Evolutionary conservation across 371 early-diverging fungal species (phyloP).

Genomic region (Syncephalis plumigaleata): DNA sequence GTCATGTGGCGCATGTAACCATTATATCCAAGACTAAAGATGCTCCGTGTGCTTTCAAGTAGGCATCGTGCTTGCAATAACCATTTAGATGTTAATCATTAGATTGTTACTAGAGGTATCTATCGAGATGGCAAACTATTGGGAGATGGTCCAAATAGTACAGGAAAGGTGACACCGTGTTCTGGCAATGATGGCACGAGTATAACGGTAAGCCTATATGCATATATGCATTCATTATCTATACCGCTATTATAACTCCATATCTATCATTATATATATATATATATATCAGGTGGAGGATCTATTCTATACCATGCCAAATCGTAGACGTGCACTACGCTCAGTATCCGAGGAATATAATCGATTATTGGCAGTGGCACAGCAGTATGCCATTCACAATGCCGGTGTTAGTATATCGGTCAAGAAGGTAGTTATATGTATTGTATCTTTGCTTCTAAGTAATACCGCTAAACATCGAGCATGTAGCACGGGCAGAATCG

Average conservation of each 20-base stretch:
- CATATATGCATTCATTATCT: neutral
- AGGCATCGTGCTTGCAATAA: neutral
- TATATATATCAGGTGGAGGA: slow-evolving; percentile 53
- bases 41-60: slow-evolving; percentile 69
- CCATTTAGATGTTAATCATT: neutral
- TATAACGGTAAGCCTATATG: slow-evolving; percentile 39
- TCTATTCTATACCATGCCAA: slow-evolving; percentile 79
- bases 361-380: slow-evolving; percentile 69
- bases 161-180: slow-evolving; percentile 66
- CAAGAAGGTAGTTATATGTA: slow-evolving; percentile 38
- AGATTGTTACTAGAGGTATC: slow-evolving; percentile 29
- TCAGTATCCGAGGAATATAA: slow-evolving; percentile 73
- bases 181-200: slow-evolving; percentile 89
- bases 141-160: slow-evolving; percentile 45
- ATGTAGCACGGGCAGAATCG: slow-evolving; percentile 38
- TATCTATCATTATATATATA: neutral
- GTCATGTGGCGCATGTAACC: slow-evolving; percentile 77
- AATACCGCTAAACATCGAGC: neutral
- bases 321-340: slow-evolving; percentile 62
- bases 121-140: slow-evolving; percentile 74
- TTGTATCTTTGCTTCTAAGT: neutral
- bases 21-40: slow-evolving; percentile 72
- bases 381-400: slow-evolving; percentile 83
- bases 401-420: slow-evolving; percentile 62
- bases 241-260: too few species aligned